A percentile compares a stretch with the other conserved stretches of the same genome.
Conservation (phyloP, 345 rosid species). For the Brassica juncea region DNA sequence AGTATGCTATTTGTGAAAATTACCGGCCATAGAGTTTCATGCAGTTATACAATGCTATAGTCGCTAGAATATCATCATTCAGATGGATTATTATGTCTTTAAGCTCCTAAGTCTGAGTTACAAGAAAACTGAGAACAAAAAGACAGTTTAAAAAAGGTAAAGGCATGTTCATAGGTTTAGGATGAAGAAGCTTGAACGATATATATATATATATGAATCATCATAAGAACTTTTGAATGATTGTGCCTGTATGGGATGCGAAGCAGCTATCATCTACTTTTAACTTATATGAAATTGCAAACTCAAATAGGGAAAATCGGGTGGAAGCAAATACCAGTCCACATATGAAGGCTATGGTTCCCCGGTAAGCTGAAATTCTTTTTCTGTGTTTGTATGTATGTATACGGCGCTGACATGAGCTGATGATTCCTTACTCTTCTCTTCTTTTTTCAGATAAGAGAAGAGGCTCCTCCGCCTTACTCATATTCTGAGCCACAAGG, state of each 20-base stretch:
- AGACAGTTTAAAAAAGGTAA: slow-evolving; percentile 3
- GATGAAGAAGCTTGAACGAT: slow-evolving; percentile 8
- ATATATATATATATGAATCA: not conserved
- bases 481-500: slow-evolving; percentile 59
- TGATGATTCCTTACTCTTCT: not conserved
- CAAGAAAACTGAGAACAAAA: slow-evolving; percentile 2
- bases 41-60: not conserved
- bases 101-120: not conserved
- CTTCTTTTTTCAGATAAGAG: slow-evolving; percentile 63
- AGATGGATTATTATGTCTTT: not conserved
- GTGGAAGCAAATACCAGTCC: slow-evolving; percentile 60
- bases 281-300: slow-evolving; percentile 2
- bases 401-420: not conserved
- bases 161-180: slow-evolving; percentile 14
- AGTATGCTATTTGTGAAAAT: slow-evolving; percentile 13
- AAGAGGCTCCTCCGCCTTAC: slow-evolving; percentile 95
- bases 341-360: slow-evolving; percentile 67
- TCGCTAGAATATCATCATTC: slow-evolving; percentile 5
- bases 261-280: slow-evolving; percentile 2
- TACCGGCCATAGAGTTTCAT: slow-evolving; percentile 9
- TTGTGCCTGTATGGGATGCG: slow-evolving; percentile 9
- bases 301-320: slow-evolving; percentile 58
- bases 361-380: slow-evolving; percentile 53
- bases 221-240: not conserved
- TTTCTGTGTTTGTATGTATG: not conserved